phyloP scores from a whole-genome alignment of 2,329 filamentous ascomycete genomes.

The Ascochyta viciae-villosae region DNA sequence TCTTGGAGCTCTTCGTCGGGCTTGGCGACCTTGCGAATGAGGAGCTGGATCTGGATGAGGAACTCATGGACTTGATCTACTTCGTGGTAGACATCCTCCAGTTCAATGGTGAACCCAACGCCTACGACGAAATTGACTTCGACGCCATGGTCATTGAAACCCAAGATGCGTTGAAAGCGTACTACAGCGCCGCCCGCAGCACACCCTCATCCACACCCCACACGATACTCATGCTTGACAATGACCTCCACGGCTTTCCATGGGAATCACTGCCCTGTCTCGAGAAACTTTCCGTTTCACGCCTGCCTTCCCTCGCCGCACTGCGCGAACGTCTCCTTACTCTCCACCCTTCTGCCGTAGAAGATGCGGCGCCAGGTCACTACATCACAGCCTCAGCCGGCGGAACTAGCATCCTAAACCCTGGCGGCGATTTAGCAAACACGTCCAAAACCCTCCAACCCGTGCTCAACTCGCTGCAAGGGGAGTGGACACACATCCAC shows the following conservation, averaged over 20 bases:
- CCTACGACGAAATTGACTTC: conserved; percentile 97
- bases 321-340: conserved; percentile 76
- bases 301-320: conserved; percentile 85
- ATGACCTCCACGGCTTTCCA: conserved; percentile 86
- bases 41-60: conserved; percentile 80
- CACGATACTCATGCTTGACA: conserved; percentile 89
- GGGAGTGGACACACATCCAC: conserved; percentile 72
- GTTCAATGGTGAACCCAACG: conserved; percentile 94
- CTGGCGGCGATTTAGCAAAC: conserved; percentile 79
- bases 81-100: conserved; percentile 96
- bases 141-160: conserved; percentile 89
- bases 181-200: conserved; percentile 64
- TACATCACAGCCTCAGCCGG: conserved; percentile 59
- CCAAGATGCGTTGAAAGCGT: conserved; percentile 80
- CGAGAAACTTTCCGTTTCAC: conserved; percentile 77
- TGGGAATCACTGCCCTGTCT: conserved; percentile 96
- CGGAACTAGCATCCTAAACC: conserved; percentile 87
- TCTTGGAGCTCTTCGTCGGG: conserved; percentile 88
- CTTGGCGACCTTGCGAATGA: conserved; percentile 75
- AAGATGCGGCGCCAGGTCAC: conserved; percentile 39
- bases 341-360: conserved; percentile 47
- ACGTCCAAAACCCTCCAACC: conserved; percentile 79
- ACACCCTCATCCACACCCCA: conserved; percentile 61
- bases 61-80: conserved; percentile 89
- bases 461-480: conserved; percentile 61